A percentile compares a stretch with the other conserved stretches of the same genome.
phyloP scores from a whole-genome alignment of 2,329 filamentous ascomycete species.

The Phoma herbarum region DNA sequence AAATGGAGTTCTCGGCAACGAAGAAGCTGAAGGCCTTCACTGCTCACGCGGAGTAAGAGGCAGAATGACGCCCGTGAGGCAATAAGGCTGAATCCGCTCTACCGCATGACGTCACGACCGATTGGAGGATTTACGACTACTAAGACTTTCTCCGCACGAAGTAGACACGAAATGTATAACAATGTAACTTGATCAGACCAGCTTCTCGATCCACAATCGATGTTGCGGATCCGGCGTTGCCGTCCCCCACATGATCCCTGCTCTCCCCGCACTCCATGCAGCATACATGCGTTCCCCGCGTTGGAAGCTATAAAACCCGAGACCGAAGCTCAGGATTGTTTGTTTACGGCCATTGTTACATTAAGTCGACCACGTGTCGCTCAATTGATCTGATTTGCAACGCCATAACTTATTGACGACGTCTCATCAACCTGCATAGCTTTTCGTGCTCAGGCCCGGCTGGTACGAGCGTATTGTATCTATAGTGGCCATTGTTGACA shows the following conservation, averaged over 20 bases:
- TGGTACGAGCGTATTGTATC: background rate
- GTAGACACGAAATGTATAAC: slow-evolving; percentile 17
- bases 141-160: slow-evolving; percentile 28
- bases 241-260: slow-evolving; percentile 36
- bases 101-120: slow-evolving; percentile 24
- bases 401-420: background rate
- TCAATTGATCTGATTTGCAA: background rate
- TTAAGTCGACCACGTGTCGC: background rate
- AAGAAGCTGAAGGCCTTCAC: slow-evolving; percentile 60
- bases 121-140: slow-evolving; percentile 29
- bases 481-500: background rate
- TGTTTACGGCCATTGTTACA: background rate
- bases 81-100: slow-evolving; percentile 23
- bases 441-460: background rate
- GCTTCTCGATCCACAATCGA: background rate
- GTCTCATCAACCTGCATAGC: background rate
- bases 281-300: background rate
- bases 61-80: slow-evolving; percentile 19
- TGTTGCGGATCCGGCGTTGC: slow-evolving; percentile 39
- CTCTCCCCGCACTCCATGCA: slow-evolving; percentile 39
- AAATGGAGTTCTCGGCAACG: slow-evolving; percentile 56
- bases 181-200: slow-evolving; percentile 14
- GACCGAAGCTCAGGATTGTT: slow-evolving; percentile 1
- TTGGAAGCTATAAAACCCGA: slow-evolving; percentile 18
- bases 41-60: slow-evolving; percentile 55